Evolutionary conservation across 495 filamentous ascomycete genomes (phyloP), one percentile per base, ranked within the genome.

Genomic region (Pseudoneurospora amorphoporcata): DNA sequence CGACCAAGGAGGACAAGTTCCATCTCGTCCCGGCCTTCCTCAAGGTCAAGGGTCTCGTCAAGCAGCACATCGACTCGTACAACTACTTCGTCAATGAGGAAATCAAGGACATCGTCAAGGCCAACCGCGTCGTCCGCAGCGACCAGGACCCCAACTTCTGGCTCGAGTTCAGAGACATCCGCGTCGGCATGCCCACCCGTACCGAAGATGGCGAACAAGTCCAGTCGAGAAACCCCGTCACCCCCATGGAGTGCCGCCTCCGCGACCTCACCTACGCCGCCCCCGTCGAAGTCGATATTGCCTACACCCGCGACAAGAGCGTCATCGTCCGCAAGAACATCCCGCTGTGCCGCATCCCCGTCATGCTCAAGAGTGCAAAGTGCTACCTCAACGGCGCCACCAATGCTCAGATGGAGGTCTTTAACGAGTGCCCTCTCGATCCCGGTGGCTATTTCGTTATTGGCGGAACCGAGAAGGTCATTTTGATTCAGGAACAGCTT

Each of bases 381-480:
- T 99, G 95, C 83, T 88, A 91, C 53, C 84, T 99, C 72, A 87
- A 86, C 47, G 90, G 92, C 72, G 94, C 92, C 75, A 90, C 88
- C 17, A 94, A 96, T 70, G 84, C 86, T 35, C 87, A 96, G 77
- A 95, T 98, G 94, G 91, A 91, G 41, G 79, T 88, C 17, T 88
- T 97, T 77, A 93, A 95, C 75, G 95, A 99, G 81, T 99, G 95
- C 78, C 92, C 95, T 3, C 85, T 98, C 37, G 95, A 99, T 81
- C 95, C 96, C 2, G 95, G 95, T 71, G 95, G 95, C 38, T 99
- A 99, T 81, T 99, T 99, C 78, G 92, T 94, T 72, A 88, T 92
- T 68, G 88, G 89, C 74, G 91, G 91, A 9, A 92, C 91, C 68
- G 95, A 99, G 77, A 98, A 98, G 84, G 95, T 98, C 69, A 98